These are phyloP conservation scores for Daldinia sp. DNA, from an alignment of 2,329 filamentous ascomycete genomes.

Conservation along the genomic window DNA sequence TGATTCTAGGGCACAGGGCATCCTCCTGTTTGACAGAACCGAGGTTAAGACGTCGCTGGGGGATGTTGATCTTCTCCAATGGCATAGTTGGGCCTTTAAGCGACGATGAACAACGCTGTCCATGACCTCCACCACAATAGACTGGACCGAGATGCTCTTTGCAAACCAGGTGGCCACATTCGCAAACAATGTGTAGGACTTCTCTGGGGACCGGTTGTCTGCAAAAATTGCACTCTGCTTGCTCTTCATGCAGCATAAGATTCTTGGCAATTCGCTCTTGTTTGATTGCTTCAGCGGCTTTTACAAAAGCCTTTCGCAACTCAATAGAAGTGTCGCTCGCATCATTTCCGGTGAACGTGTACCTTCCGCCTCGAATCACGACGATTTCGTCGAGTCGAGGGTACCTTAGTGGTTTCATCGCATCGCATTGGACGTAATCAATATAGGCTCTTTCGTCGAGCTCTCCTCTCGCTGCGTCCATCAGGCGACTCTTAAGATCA, in stretches of 20 bases:
- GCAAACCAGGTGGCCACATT: slow-evolving; percentile 51
- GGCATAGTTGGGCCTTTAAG: slow-evolving; percentile 25
- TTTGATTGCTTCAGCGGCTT: slow-evolving; percentile 32
- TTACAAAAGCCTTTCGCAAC: slow-evolving; percentile 32
- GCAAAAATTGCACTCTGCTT: slow-evolving; percentile 37
- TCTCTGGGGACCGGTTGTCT: not conserved
- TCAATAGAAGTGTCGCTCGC: slow-evolving; percentile 38
- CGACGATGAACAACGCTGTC: slow-evolving; percentile 24
- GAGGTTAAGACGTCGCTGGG: slow-evolving; percentile 11
- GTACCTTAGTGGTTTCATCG: not conserved
- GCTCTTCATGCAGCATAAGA: not conserved
- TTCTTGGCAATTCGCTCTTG: slow-evolving; percentile 34
- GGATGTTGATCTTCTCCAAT: slow-evolving; percentile 16
- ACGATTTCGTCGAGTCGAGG: not conserved
- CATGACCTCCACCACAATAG: slow-evolving; percentile 36
- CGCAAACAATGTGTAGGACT: slow-evolving; percentile 40
- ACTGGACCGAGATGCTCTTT: slow-evolving; percentile 17
- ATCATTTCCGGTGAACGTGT: slow-evolving; percentile 43
- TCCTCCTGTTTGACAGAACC: not conserved
- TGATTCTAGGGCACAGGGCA: slow-evolving; percentile 21
- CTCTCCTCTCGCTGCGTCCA: not conserved
- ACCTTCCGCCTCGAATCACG: slow-evolving; percentile 38
- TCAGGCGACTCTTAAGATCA: not conserved
- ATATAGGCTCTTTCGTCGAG: slow-evolving; percentile 7
- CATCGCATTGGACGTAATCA: not conserved